Base-by-base conservation (phyloP, 768 basidiomycete species). In the Kondoa malvinella region DNA sequence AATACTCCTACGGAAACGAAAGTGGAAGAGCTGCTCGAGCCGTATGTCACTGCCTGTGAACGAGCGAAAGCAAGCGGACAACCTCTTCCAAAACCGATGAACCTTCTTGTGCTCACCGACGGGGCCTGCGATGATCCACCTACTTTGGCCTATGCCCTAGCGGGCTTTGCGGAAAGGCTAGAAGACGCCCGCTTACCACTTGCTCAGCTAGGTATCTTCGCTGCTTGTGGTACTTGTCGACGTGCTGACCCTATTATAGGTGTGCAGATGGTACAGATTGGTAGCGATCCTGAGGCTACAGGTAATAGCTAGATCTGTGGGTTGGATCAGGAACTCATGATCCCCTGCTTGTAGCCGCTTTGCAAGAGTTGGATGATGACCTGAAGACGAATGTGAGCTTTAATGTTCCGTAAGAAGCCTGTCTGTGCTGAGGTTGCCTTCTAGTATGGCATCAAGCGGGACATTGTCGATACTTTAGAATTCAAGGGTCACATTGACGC, bases 231-330 rank as follows among this genome's bases (percentile, higher is more conserved):
- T n/a, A n/a, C n/a, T n/a, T n/a, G n/a, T n/a, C n/a, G n/a, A n/a
- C n/a, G n/a, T n/a, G n/a, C n/a, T n/a, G n/a, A n/a, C n/a, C n/a
- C n/a, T n/a, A n/a, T n/a, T n/a, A n/a, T n/a, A 25, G 73, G 73
- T 16, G 26, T 74, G 0, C 70, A 71, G 68, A 71, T 74, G 60
- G 34, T 74, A 16, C 73, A 74, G 62, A 57, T 74, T 25, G 73
- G 73, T 25, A 30, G 56, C 59, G 72, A 74, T 57, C 56, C 68
- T 25, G 68, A 69, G 12, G 73, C 73, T 21, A 57, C 69, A n/a
- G 69, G 25, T 29, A 50, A 16, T 21, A 34, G 27, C 3, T 34
- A 29, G 16, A 15, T 15, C 32, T 34, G 62, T 21, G 25, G 15
- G 25, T 12, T 21, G 26, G 32, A 16, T 29, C 15, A 34, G 16